These are phyloP conservation scores for Cyberlindnera xylosilytica DNA, from an alignment of 805 yeast species.

Conservation along the genomic window DNA sequence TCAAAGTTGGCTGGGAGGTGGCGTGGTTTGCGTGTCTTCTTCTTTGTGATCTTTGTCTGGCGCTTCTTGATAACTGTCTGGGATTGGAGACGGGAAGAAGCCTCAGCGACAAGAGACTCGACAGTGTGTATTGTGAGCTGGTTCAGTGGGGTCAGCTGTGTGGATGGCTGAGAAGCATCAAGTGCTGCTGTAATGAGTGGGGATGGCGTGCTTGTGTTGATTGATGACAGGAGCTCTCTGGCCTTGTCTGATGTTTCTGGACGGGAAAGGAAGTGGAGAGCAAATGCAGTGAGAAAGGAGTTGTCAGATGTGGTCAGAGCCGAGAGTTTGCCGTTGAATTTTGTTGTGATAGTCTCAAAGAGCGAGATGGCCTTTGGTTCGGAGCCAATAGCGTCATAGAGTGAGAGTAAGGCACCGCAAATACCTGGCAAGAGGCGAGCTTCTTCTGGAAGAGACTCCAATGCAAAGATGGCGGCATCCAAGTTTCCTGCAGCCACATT, in stretches of 20 bases:
- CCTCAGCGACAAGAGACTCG: conserved; percentile 2
- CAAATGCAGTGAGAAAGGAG: conserved; percentile 5
- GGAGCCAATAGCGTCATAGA: conserved; percentile 47
- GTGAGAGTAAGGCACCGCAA: conserved; percentile 44
- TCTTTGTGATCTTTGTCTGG: conserved; percentile 24
- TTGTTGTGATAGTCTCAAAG: conserved; percentile 19
- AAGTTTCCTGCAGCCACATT: conserved; percentile 29
- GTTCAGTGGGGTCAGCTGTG: conserved; percentile 1
- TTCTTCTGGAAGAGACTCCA: conserved; percentile 32
- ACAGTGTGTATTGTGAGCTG: conserved; percentile 2
- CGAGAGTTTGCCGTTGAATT: background rate
- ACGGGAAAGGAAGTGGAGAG: conserved; percentile 7
- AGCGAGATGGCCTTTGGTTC: conserved; percentile 31
- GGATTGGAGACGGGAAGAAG: conserved; percentile 7
- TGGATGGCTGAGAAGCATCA: conserved; percentile 1
- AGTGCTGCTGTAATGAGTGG: conserved; percentile 10
- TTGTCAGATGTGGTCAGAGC: background rate
- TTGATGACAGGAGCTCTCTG: conserved; percentile 1
- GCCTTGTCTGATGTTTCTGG: conserved; percentile 5
- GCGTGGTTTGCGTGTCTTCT: conserved; percentile 31
- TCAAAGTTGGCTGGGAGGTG: conserved; percentile 42
- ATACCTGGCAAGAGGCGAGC: conserved; percentile 41
- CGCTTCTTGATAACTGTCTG: background rate
- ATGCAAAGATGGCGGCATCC: conserved; percentile 33
- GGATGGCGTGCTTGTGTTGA: background rate